Evolutionary conservation across 345 rosid species (phyloP), one percentile per base, ranked within the genome.

Genomic region (Salix udensis): DNA sequence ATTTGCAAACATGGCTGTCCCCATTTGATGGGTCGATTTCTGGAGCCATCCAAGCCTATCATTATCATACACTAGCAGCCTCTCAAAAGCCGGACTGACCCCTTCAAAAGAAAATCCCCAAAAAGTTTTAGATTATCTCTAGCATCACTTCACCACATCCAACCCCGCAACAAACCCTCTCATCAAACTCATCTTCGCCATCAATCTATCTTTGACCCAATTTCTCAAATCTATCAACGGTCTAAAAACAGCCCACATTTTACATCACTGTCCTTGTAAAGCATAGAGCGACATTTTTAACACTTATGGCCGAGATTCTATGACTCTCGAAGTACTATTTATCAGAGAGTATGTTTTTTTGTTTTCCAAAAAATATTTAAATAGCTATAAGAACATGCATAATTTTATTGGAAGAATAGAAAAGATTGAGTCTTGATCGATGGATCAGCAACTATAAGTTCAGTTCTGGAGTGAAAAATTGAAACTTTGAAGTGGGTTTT

Each of bases 251-350:
- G 0, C 28, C 40, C 67, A 19, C 23, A 28, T 7, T 11, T 44
- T 21, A 24, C 36, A 7, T 7, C 11, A 4, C 19, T 65, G 48
- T 24, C 24, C 26, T 26, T 7, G 2, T 12, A 14, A 0, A 11
- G 3, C 72, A 24, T 16, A 78, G 55, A 46, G 0, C 24, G 23
- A 46, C 65, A 10, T 4, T 37, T 13, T 61, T 19, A 39, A 78
- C 55, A 36, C 71, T 18, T 42, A 61, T 13, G 85, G 88, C 75
- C 76, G 70, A 75, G 74, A 79, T 69, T 81, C 74, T 74, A 8
- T 58, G 77, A 37, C 70, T 44, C 65, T 21, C 46, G 23, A 53
- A 55, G 62, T 21, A 55, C 61, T 55, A 6, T 55, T 65, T 65
- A 30, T 14, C 36, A 65, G 39, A 5, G 21, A 5, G 9, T 30